Base-by-base conservation (phyloP, 352 stramenopile species). In the Phytophthora cajani region DNA sequence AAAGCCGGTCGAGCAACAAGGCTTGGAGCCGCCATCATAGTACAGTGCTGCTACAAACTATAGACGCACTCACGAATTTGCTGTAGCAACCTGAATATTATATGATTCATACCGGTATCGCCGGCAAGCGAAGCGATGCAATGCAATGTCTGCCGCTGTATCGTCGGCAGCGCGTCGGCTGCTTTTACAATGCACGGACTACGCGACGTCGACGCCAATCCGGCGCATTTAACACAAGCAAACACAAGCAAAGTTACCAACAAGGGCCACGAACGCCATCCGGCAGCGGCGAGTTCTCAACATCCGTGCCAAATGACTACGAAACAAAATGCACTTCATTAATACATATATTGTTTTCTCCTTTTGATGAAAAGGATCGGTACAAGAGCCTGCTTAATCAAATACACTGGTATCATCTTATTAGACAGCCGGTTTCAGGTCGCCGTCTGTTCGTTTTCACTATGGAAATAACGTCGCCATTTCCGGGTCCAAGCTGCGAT, bases 171-270 rank as follows among this genome's bases (percentile, higher is more conserved):
- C 16, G 10, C 32, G 8, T 3, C 23, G 14, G 2, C 50, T 51
- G 60, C 60, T 53, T 52, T 50, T 54, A 42, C 30, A 21, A 10
- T 16, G 25, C 17, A 16, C 11, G 36, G 17, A 30, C 33, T n/a
- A n/a, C 32, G 32, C 27, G 21, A 25, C 21, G 27, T 23, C 27
- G 14, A 0, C 21, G 23, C 40, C 7, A 21, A 19, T 5, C 10
- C n/a, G 23, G 14, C 19, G 14, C 38, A 44, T 40, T 62, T 52
- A 61, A 61, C 55, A 27, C 23, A 27, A 27, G 23, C 23, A 27
- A 27, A 27, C 23, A 27, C 23, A 27, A 27, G 23, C 23, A 42
- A 33, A 33, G 42, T n/a, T 17, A 55, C 8, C 32, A 30, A 47
- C 40, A 9, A 12, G 17, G n/a, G 16, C 16, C 16, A 50, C 42